These are phyloP conservation scores for Barbatosphaeria neglecta DNA, from an alignment of 495 filamentous ascomycete genomes.

Conservation along the genomic window DNA sequence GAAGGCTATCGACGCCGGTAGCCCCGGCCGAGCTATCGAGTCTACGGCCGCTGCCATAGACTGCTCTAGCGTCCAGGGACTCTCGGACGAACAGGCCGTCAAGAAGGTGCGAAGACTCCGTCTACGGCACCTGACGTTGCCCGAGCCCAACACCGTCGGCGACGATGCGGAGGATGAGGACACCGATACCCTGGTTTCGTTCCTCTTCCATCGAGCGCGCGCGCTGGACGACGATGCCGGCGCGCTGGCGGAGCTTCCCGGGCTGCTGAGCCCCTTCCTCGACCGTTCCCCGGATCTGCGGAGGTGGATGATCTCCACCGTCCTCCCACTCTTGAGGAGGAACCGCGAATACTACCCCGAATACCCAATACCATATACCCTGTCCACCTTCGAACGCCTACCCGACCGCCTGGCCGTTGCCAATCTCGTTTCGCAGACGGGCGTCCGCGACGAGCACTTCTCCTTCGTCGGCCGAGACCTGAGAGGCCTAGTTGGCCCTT, in stretches of 20 bases:
- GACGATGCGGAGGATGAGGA: too few species aligned
- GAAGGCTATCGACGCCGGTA: constrained; percentile 38
- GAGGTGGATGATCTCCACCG: constrained; percentile 64
- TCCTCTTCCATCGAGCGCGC: constrained; percentile 65
- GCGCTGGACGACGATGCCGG: constrained; percentile 71
- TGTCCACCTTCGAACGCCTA: constrained; percentile 50
- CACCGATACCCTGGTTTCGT: constrained; percentile 49
- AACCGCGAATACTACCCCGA: constrained; percentile 74
- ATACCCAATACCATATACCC: constrained; percentile 39
- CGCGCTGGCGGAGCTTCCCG: constrained; percentile 58
- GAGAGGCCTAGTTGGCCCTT: constrained; percentile 65
- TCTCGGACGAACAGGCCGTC: constrained; percentile 54
- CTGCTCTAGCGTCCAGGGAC: constrained; percentile 42
- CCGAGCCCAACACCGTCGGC: constrained; percentile 30
- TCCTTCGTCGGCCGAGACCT: constrained; percentile 55
- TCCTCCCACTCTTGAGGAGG: constrained; percentile 69
- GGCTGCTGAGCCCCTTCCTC: constrained; percentile 65
- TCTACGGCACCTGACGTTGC: constrained; percentile 48
- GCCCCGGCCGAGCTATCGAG: constrained; percentile 14
- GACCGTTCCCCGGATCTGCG: constrained; percentile 52
- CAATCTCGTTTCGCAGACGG: constrained; percentile 55
- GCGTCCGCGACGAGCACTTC: constrained; percentile 24
- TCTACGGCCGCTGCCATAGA: constrained; percentile 42
- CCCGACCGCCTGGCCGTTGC: constrained; percentile 52
- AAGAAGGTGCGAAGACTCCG: constrained; percentile 60